A percentile compares a stretch with the other conserved stretches of the same genome.
Evolutionary conservation across 805 yeast genomes (phyloP).

Genomic region (Starmerella potacharoeniae): DNA sequence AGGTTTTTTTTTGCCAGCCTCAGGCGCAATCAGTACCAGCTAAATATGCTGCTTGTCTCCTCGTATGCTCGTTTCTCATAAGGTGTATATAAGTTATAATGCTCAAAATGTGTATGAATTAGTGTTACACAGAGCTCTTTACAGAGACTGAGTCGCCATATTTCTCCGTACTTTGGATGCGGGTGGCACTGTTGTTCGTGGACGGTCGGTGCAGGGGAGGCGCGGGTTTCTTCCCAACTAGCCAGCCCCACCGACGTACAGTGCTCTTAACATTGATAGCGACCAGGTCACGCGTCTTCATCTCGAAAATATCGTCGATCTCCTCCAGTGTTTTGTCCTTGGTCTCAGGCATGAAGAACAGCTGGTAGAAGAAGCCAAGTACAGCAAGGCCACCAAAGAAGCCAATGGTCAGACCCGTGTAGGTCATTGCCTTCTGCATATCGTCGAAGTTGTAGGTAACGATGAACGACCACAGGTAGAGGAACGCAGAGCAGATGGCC

Average conservation of each 20-base stretch:
- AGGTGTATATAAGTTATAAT: not conserved
- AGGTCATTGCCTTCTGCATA: constrained; percentile 47
- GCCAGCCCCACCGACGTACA: constrained; percentile 7
- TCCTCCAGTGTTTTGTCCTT: constrained; percentile 62
- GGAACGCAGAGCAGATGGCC: constrained; percentile 43
- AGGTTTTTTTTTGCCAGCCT: too few relatives aligned
- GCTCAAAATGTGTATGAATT: not conserved
- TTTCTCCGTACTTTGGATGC: not conserved
- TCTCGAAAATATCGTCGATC: constrained; percentile 50
- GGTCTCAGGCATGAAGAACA: constrained; percentile 57
- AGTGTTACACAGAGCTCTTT: not conserved
- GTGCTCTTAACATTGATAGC: constrained; percentile 8
- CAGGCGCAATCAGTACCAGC: too few relatives aligned
- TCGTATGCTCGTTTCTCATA: not conserved
- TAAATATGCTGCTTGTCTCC: too few relatives aligned
- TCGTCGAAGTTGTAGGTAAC: constrained; percentile 52
- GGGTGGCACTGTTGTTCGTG: not conserved
- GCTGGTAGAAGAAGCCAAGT: constrained; percentile 34
- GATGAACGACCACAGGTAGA: constrained; percentile 52
- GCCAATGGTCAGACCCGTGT: constrained; percentile 52
- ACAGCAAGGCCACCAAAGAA: constrained; percentile 60
- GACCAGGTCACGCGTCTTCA: constrained; percentile 34
- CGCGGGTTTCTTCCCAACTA: constrained; percentile 5
- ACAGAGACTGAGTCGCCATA: not conserved
- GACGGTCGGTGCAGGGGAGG: not conserved